Percentiles rank a stretch among this genome's conserved stretches.
Evolutionary conservation across 2,329 filamentous ascomycete species (phyloP).

Genomic region (Atkinsonella hypoxylon): DNA sequence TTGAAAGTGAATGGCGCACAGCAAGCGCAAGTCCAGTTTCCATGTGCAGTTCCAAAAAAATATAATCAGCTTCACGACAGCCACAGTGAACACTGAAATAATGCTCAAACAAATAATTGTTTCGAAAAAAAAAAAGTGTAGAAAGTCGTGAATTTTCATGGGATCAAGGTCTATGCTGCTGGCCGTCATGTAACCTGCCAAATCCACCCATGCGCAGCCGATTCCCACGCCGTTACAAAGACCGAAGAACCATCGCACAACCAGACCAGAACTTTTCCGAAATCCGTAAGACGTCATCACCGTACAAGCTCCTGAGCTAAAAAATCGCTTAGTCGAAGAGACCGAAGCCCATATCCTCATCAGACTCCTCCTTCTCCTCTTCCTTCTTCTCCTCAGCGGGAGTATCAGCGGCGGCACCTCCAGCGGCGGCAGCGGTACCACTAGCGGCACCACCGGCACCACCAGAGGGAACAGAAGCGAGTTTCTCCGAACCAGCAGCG

Average conservation of each 20-base stretch:
- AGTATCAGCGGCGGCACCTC: constrained; percentile 48
- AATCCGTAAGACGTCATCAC: constrained; percentile 22
- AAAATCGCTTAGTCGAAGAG: constrained; percentile 55
- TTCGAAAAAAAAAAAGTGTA: constrained; percentile 12
- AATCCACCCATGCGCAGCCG: constrained; percentile 19
- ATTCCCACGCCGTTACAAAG: constrained; percentile 18
- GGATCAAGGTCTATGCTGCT: constrained; percentile 16
- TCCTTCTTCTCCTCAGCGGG: constrained; percentile 45
- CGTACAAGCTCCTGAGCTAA: constrained; percentile 13
- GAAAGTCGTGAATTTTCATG: constrained; percentile 18
- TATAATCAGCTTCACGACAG: too few relatives aligned
- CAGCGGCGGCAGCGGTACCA: constrained; percentile 56
- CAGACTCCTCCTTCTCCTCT: constrained; percentile 73
- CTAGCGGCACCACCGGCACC: constrained; percentile 63
- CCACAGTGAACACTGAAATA: too few relatives aligned
- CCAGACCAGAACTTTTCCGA: constrained; percentile 21
- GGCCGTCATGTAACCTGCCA: constrained; percentile 15
- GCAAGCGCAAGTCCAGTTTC: too few relatives aligned
- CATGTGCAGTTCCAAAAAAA: too few relatives aligned
- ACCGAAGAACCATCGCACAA: constrained; percentile 20
- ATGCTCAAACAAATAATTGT: neutral
- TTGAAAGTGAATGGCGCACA: neutral
- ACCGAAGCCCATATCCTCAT: constrained; percentile 69
- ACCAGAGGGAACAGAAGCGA: constrained; percentile 93
- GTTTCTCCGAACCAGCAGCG: constrained; percentile 77